Conservation (phyloP, 352 stramenopile species). For the Globisporangium mamillatum region DNA sequence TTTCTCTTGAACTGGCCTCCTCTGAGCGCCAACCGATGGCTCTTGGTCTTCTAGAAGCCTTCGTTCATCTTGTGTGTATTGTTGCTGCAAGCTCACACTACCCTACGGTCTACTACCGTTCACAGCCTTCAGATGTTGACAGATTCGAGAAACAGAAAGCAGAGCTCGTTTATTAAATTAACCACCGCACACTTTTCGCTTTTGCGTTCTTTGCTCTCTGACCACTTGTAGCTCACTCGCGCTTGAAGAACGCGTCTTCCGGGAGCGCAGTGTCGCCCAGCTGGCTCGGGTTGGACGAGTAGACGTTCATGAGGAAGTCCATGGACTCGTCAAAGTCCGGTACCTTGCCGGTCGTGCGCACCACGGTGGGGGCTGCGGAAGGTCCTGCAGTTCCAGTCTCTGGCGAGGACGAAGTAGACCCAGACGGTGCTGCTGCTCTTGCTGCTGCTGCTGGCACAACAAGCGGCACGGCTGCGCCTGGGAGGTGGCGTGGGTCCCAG, state of each 20-base stretch:
- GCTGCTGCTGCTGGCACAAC: neutral
- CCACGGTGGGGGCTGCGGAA: neutral
- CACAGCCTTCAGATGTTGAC: too few relatives aligned
- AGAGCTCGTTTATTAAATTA: neutral
- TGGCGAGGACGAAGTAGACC: neutral
- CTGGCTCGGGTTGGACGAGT: slow-evolving; percentile 47
- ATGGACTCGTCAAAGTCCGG: slow-evolving; percentile 77
- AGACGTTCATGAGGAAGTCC: slow-evolving; percentile 82
- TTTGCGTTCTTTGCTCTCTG: neutral
- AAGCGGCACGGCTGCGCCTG: slow-evolving; percentile 6
- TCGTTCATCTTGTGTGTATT: too few relatives aligned
- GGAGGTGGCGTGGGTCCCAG: slow-evolving; percentile 22
- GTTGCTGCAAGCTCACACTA: too few relatives aligned
- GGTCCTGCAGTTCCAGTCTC: neutral
- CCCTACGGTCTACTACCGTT: too few relatives aligned
- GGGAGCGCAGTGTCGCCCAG: slow-evolving; percentile 21
- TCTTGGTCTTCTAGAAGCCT: too few relatives aligned
- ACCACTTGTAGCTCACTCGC: neutral
- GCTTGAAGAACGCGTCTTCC: slow-evolving; percentile 12
- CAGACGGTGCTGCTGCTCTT: neutral
- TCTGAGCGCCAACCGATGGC: too few relatives aligned
- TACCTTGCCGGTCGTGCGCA: slow-evolving; percentile 25
- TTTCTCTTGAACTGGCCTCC: too few relatives aligned
- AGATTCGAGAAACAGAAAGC: too few relatives aligned
- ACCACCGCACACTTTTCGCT: neutral